These are phyloP conservation scores for Paraleonurus japonicus DNA, from an alignment of 257 asterid species.

Conservation along the genomic window DNA sequence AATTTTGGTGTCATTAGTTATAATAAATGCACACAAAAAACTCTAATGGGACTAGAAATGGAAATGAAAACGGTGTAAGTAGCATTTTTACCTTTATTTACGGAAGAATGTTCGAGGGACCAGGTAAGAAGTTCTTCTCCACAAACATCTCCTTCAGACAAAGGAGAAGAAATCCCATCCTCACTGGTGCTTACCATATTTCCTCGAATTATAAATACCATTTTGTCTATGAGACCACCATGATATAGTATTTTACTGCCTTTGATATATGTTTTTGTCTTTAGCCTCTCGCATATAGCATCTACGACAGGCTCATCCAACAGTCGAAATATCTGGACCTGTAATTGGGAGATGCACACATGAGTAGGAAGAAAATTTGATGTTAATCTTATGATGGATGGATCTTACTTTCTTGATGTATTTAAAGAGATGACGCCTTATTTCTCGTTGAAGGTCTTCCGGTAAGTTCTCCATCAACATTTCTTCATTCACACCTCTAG, in stretches of 20 bases:
- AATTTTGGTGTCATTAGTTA: too few relatives aligned
- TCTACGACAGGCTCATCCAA: conserved; percentile 82
- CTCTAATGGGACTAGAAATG: neutral
- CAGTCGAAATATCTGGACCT: conserved; percentile 79
- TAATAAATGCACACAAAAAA: too few relatives aligned
- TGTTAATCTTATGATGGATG: neutral
- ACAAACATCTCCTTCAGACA: conserved; percentile 78
- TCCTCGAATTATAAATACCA: conserved; percentile 93
- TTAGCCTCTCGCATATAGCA: conserved; percentile 79
- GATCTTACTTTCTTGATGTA: conserved; percentile 68
- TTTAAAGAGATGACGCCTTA: conserved; percentile 85
- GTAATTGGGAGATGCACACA: conserved; percentile 10
- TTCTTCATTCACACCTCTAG: conserved; percentile 89
- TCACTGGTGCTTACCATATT: conserved; percentile 70
- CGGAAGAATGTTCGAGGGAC: conserved; percentile 93
- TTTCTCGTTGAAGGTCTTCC: conserved; percentile 88
- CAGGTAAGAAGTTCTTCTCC: conserved; percentile 98
- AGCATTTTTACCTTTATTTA: conserved; percentile 53
- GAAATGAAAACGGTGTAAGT: neutral
- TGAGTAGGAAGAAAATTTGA: neutral
- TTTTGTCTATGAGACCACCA: conserved; percentile 81
- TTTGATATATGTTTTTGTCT: conserved; percentile 75
- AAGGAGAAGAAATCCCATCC: conserved; percentile 50
- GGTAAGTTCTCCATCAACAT: conserved; percentile 84
- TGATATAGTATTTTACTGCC: conserved; percentile 60